Base-by-base conservation (phyloP, 768 basidiomycete genomes). In the Rubroboletus pulcherrimus region DNA sequence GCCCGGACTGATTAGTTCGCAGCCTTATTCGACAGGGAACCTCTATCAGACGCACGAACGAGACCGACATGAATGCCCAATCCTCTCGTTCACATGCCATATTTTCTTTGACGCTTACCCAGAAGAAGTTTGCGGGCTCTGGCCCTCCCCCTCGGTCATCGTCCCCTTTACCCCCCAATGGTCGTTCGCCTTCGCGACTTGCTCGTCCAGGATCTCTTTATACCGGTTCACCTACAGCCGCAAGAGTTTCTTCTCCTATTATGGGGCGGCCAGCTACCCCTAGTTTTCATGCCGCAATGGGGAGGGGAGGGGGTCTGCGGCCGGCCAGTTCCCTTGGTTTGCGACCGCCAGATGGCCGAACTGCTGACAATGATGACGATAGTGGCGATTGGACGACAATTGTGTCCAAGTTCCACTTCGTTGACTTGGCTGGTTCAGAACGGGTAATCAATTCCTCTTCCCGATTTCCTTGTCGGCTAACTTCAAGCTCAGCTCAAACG, bases 11-110 rank as follows among this genome's bases (percentile, higher is more conserved):
- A 66, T 58, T 37, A 55, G 50, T 64, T 57, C n/a, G 34, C 70
- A 93, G 91, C 67, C 82, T 94, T 52, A 84, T 99, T 53, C 87
- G 89, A 58, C 86, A 91, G 62, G 97, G 97, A 19, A 89, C 93
- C 8, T 82, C 91, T 15, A 89, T 96, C 41, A 82, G 97, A 31
- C 85, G 95, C 53, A 98, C 97, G 10, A 95, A 96, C 59, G 92
- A 95, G 71, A 99, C 97, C 33, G 92, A 93, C 67, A 98, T 98
- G 96, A 99, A 99, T 70, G 93, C 96, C 26, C 93, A 97, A 71
- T 94, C 91, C 2, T 98, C 96, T 39, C 89, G 97, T 55, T 97
- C 93, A 30, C 97, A 99, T 81, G 97, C 97, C 59, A 98, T 99
- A 72, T 98, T 99, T 74, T 98, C 96, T 38, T 78, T 99, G 50